Base-by-base conservation (phyloP, 306 rosid species). In the Cucumis hystrix region DNA sequence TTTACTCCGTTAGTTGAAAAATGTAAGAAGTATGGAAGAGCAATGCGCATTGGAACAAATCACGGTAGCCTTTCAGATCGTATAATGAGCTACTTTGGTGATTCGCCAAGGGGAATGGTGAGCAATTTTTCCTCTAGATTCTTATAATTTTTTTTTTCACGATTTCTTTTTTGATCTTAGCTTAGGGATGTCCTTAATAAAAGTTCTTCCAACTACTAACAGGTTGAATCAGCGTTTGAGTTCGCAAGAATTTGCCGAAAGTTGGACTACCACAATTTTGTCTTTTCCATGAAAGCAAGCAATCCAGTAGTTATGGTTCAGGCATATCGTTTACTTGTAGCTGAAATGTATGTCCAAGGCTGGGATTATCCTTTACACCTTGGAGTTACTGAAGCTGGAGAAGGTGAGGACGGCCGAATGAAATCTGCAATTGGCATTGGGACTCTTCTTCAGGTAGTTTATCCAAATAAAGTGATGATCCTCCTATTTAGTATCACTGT, bases 381-480 rank as follows among this genome's bases (percentile, higher is more conserved):
- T 87, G 99, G 99, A 74, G 99, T 95, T 76, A 95, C 99, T 80
- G 99, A 95, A 91, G 99, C 99, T 52, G 99, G 99, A 83, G 99
- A 95, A 85, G 99, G 99, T 85, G 99, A 95, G 87, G 99, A 95
- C 77, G 99, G 99, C 71, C 85, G 99, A 64, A 95, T 95, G 99
- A 95, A 95, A 82, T 95, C 99, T 82, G 99, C 99, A 65, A 92
- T 95, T 82, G 99, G 99, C 57, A 95, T 95, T 62, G 99, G 99
- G 68, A 95, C 99, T 83, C 99, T 95, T 81, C 99, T 95, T 82
- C 97, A 90, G 99, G 99, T 95, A 20, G 10, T 45, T 62, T 16
- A 75, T 52, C 55, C 6, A 30, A 54, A 65, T 39, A 41, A 37
- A 39, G 33, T 56, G 30, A 37, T 37, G 78, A 54, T 54, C 41